Base-by-base conservation (phyloP, 73 alveolate genomes). In the Durusdinium trenchii region DNA sequence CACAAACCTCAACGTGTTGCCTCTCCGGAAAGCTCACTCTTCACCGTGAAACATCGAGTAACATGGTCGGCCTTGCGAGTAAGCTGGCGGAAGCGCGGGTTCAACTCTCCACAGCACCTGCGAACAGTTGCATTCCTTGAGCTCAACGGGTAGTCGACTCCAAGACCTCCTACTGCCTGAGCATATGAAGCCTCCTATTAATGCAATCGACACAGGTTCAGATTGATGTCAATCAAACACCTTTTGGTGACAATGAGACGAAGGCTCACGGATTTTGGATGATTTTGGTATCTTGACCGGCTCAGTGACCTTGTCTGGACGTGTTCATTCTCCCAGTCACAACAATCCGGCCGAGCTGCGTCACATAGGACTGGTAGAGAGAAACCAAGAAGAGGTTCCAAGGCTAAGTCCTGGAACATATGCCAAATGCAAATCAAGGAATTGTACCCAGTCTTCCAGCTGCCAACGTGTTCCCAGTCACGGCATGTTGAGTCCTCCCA, bases 301-400 rank as follows among this genome's bases (percentile, higher is more conserved):
- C 64, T 20, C 20, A 54, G 20, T 54, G 64, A 9, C 64, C 64
- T 54, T 20, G 64, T 20, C 20, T 54, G 64, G 64, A 54, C 9
- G 20, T 20, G 9, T 54, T 9, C 28, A 20, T 12, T 12, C 64
- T 12, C 20, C 64, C 28, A 20, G 20, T 20, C 20, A 20, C 64
- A 54, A 54, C 28, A 54, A 26, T 67, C 16, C 42, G n/a, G 62
- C 48, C 94, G 20, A 76, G 98, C 35, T 36, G 38, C 98, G 35
- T 91, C 98, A 12, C 90, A 76, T 6, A 91, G 98, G 32, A 69
- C 98, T 36, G 98, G 98, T 6, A 91, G 78, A 30, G 98, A 47
- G 57, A 91, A 91, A 42, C 98, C 98, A 75, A 91, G 90, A 57
- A 91, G 3, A 26, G 84, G 87, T 36, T 69, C 98, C 57, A 91